Evolutionary conservation across 2,329 filamentous ascomycete species (phyloP).

Genomic region (Clarireedia sp.): DNA sequence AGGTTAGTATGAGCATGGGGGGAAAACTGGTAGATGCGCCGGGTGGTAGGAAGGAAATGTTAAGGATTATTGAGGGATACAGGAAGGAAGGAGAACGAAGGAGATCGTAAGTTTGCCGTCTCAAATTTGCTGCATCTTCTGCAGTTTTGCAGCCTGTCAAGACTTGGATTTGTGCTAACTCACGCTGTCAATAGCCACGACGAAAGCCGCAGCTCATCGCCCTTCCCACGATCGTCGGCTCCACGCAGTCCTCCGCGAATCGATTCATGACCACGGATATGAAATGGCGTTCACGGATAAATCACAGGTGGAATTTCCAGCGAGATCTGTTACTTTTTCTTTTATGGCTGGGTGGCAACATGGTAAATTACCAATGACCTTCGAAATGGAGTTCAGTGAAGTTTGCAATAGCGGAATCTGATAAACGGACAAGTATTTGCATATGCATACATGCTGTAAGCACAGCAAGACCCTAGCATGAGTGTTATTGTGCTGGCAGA

Average conservation of each 20-base stretch:
- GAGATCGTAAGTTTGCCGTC: slow-evolving; percentile 56
- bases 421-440: too few relatives aligned
- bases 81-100: slow-evolving; percentile 81
- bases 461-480: too few relatives aligned
- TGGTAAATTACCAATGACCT: too few relatives aligned
- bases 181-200: slow-evolving; percentile 2
- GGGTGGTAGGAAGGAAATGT: slow-evolving; percentile 81
- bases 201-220: slow-evolving; percentile 14
- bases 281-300: too few relatives aligned
- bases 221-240: slow-evolving; percentile 5
- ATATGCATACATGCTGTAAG: too few relatives aligned
- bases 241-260: slow-evolving; percentile 16
- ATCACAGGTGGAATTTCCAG: too few relatives aligned
- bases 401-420: too few relatives aligned
- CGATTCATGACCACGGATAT: slow-evolving; percentile 10
- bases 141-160: not conserved
- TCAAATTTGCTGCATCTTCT: not conserved
- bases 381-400: too few relatives aligned
- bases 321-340: too few relatives aligned
- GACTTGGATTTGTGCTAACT: not conserved
- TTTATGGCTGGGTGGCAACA: too few relatives aligned
- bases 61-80: slow-evolving; percentile 78
- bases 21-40: slow-evolving; percentile 75
- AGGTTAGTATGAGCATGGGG: slow-evolving; percentile 89
- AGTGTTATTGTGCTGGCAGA: too few relatives aligned